A percentile compares a stretch with the other conserved stretches of the same genome.
phyloP scores from a whole-genome alignment of 306 rosid genomes.

The Neltuma alba region DNA sequence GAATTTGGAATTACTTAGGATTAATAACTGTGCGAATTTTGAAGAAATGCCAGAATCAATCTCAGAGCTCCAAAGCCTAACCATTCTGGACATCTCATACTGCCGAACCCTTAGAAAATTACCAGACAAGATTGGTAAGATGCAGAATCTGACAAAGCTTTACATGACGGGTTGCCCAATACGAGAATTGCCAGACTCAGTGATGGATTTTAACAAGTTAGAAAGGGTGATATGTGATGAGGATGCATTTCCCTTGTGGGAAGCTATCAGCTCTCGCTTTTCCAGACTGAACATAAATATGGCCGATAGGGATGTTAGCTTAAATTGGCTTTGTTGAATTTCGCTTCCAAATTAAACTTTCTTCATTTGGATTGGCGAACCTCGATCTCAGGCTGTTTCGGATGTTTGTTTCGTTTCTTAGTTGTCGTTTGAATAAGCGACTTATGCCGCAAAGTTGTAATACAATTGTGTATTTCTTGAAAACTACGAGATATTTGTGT shows the following conservation, averaged over 20 bases:
- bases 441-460: too few species aligned
- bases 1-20: too few species aligned
- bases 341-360: not conserved
- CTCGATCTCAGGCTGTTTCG: too few species aligned
- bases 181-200: not conserved
- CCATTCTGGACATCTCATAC: not conserved
- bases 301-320: not conserved
- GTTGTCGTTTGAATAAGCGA: too few species aligned
- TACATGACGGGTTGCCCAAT: not conserved
- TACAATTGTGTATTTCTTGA: too few species aligned
- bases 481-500: too few species aligned
- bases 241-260: not conserved
- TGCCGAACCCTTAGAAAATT: not conserved
- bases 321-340: not conserved
- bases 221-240: not conserved
- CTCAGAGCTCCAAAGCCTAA: not conserved
- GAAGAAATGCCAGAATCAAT: not conserved
- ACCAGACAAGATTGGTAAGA: not conserved
- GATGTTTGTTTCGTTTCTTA: too few species aligned
- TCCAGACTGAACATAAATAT: not conserved
- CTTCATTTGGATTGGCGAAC: not conserved
- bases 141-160: not conserved
- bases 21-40: too few species aligned
- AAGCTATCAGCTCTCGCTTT: not conserved
- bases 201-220: not conserved